Evolutionary conservation across 139 green algal genomes (phyloP).

Genomic region (Ettlia oleoabundans): DNA sequence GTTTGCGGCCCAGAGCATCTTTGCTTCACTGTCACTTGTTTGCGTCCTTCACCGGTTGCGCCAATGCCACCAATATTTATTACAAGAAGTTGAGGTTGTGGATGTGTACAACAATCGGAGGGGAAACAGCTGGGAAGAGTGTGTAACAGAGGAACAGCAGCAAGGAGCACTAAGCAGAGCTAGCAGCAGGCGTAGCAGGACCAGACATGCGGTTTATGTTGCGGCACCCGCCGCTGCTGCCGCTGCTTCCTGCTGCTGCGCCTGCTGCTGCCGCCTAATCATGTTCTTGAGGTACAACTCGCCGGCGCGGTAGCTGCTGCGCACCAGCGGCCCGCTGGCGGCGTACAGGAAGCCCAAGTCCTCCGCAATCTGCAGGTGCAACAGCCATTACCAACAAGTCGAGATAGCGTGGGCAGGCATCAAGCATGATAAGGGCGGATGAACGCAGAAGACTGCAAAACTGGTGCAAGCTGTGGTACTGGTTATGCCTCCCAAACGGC

Average conservation of each 20-base stretch:
- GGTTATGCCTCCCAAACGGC: no score
- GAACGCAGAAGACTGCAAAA: no score
- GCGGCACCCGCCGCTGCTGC: neutral
- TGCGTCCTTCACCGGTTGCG: no score
- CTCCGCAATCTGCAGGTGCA: constrained; percentile 62
- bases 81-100: neutral
- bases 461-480: no score
- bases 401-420: no score
- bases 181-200: neutral
- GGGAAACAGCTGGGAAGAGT: neutral
- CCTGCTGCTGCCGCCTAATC: neutral
- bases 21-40: no score
- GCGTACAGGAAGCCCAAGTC: constrained; percentile 94
- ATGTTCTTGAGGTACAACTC: constrained; percentile 34
- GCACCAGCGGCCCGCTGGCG: constrained; percentile 93
- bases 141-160: no score
- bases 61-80: neutral
- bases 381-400: neutral
- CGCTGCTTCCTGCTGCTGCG: neutral
- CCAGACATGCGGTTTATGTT: no score
- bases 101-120: no score
- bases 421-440: no score
- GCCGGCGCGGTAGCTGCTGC: constrained; percentile 93
- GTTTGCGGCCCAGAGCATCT: no score
- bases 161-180: neutral